Evolutionary conservation across 768 basidiomycete genomes (phyloP).

Genomic region (Mycena galericulata): DNA sequence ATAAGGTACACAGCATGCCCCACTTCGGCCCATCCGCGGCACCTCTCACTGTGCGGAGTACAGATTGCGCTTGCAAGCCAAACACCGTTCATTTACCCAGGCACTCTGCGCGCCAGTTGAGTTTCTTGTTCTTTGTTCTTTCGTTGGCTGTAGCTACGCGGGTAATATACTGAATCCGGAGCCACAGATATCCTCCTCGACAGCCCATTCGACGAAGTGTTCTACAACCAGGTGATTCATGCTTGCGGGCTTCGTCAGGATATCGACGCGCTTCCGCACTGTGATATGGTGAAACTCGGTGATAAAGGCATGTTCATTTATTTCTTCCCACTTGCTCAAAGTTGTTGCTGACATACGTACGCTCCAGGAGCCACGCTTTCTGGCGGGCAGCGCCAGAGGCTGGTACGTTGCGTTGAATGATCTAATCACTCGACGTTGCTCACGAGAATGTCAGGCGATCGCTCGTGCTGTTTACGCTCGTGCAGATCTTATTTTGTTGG

Average conservation of each 20-base stretch:
- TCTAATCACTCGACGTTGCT: background rate
- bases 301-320: constrained; percentile 3
- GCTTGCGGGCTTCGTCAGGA: constrained; percentile 23
- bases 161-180: background rate
- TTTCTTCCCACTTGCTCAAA: background rate
- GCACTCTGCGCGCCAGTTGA: constrained; percentile 26
- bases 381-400: no score
- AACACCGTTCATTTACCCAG: constrained; percentile 25
- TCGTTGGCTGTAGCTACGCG: background rate
- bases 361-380: constrained; percentile 22
- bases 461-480: constrained; percentile 29
- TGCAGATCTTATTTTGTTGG: constrained; percentile 24
- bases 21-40: background rate
- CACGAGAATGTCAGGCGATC: constrained; percentile 9
- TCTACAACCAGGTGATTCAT: constrained; percentile 25
- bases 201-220: constrained; percentile 18
- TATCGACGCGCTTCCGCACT: constrained; percentile 14
- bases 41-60: background rate
- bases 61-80: constrained; percentile 27
- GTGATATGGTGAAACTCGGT: constrained; percentile 21
- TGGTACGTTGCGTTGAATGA: constrained; percentile 3
- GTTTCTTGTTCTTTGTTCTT: background rate
- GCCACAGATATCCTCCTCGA: constrained; percentile 26
- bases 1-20: background rate
- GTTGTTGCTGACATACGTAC: background rate